These are phyloP conservation scores for Claviceps sorghi DNA, from an alignment of 2,329 filamentous ascomycete species.

Conservation along the genomic window DNA sequence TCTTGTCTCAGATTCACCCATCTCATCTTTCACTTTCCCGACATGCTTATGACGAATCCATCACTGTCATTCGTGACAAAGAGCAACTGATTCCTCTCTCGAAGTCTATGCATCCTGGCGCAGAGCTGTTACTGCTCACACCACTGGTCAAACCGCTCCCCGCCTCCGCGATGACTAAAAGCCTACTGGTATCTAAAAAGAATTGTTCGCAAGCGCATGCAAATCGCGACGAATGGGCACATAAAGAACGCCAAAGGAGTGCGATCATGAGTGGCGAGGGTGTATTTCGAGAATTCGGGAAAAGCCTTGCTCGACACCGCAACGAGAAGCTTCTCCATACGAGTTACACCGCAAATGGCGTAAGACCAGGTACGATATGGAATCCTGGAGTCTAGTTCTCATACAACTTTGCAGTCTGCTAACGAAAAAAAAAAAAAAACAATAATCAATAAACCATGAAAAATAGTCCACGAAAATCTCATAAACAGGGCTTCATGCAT, in stretches of 20 bases:
- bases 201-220: constrained; percentile 19
- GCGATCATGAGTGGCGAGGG: constrained; percentile 81
- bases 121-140: constrained; percentile 79
- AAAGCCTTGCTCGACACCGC: constrained; percentile 71
- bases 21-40: constrained; percentile 69
- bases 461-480: constrained; percentile 68
- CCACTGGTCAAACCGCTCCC: constrained; percentile 86
- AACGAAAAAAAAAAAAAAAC: not conserved
- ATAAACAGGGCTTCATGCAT: constrained; percentile 80
- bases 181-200: constrained; percentile 41
- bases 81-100: constrained; percentile 72
- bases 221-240: constrained; percentile 41
- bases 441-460: too few species aligned
- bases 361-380: constrained; percentile 50
- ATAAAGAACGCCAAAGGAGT: constrained; percentile 40
- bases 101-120: constrained; percentile 64
- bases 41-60: constrained; percentile 79
- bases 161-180: constrained; percentile 69
- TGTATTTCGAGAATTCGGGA: constrained; percentile 79
- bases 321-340: constrained; percentile 83
- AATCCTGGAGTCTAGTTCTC: not conserved
- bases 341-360: constrained; percentile 86
- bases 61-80: constrained; percentile 83
- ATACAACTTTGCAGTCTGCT: constrained; percentile 2
- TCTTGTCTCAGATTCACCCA: constrained; percentile 68